These are phyloP conservation scores for Collybia mongolica DNA, from an alignment of 768 basidiomycete species.

Conservation along the genomic window DNA sequence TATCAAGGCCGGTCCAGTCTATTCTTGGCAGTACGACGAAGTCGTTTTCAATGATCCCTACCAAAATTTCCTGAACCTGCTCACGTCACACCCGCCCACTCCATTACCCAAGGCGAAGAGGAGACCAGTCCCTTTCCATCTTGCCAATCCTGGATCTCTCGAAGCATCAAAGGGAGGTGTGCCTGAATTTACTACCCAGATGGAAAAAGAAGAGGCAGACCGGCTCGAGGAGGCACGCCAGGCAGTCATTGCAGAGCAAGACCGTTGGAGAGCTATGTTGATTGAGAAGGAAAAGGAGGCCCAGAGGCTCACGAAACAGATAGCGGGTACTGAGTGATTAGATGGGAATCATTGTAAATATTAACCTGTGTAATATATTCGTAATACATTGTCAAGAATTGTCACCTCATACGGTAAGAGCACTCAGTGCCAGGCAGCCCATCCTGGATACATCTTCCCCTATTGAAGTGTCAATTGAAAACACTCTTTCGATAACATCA, in stretches of 20 bases:
- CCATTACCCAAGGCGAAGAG: conserved; percentile 64
- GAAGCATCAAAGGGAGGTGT: conserved; percentile 66
- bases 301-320: conserved; percentile 61
- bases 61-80: conserved; percentile 77
- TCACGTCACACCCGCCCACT: conserved; percentile 82
- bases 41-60: conserved; percentile 95
- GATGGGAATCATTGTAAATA: conserved; percentile 4
- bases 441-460: conserved; percentile 90
- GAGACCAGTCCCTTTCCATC: conserved; percentile 71
- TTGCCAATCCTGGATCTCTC: conserved; percentile 58
- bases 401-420: background rate
- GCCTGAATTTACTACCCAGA: conserved; percentile 81
- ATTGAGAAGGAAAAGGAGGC: conserved; percentile 85
- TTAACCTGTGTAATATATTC: background rate
- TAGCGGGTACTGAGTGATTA: conserved; percentile 23
- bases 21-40: conserved; percentile 99
- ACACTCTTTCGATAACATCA: background rate
- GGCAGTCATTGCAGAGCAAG: conserved; percentile 71
- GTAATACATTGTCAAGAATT: background rate
- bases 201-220: conserved; percentile 88
- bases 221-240: conserved; percentile 76
- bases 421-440: conserved; percentile 78
- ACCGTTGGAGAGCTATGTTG: conserved; percentile 63
- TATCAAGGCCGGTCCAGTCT: conserved; percentile 72
- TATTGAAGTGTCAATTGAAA: conserved; percentile 28